Conservation (phyloP, 306 rosid species). For the Alnus rubra region DNA sequence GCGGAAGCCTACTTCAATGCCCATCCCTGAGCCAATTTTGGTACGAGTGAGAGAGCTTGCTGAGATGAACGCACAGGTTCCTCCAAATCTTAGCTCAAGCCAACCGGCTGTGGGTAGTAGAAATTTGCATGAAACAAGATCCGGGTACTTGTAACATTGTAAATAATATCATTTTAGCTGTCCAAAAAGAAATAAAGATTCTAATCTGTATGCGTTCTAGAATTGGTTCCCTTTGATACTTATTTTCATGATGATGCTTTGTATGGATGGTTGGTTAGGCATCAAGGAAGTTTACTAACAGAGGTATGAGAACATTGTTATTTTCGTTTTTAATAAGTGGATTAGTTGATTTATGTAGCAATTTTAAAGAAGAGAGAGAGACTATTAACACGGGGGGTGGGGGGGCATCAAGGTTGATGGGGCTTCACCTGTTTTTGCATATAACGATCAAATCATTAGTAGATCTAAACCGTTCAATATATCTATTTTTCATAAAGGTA, state of each 20-base stretch:
- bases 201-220: conserved; percentile 32
- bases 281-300: conserved; percentile 5
- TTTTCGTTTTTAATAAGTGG: background rate
- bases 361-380: no score
- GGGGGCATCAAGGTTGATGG: background rate
- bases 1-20: conserved; percentile 81
- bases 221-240: conserved; percentile 23
- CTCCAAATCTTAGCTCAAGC: conserved; percentile 55
- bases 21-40: conserved; percentile 76
- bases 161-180: conserved; percentile 46
- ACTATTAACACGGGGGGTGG: background rate
- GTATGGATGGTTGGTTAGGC: conserved; percentile 38
- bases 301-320: background rate
- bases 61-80: conserved; percentile 70
- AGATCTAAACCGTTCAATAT: background rate
- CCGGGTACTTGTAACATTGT: conserved; percentile 76
- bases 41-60: conserved; percentile 87
- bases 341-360: background rate
- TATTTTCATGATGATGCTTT: conserved; percentile 14
- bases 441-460: background rate
- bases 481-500: background rate
- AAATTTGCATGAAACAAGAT: conserved; percentile 41
- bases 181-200: conserved; percentile 23
- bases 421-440: background rate
- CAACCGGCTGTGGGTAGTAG: conserved; percentile 45